Conservation (phyloP, 345 rosid genomes). For the Chamaenerion angustifolium region DNA sequence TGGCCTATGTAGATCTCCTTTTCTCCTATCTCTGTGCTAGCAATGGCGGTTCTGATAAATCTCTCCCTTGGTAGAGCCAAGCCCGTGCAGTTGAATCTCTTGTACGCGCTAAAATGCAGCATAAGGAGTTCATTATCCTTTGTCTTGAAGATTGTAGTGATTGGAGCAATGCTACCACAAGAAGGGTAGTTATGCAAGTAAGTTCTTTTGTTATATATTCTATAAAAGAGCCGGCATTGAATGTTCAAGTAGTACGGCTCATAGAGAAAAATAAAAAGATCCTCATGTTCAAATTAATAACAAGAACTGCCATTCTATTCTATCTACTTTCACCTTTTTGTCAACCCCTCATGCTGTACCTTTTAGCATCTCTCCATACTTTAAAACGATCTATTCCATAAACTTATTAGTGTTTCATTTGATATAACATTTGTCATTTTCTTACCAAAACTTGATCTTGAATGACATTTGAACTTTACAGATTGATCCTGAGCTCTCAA, state of each 20-base stretch:
- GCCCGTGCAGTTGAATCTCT: slow-evolving; percentile 86
- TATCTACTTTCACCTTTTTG: too few relatives aligned
- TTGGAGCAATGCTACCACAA: slow-evolving; percentile 89
- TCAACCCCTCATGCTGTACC: too few relatives aligned
- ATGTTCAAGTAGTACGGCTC: too few relatives aligned
- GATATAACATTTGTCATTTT: too few relatives aligned
- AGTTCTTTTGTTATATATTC: slow-evolving; percentile 8
- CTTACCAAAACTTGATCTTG: background rate
- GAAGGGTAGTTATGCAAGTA: slow-evolving; percentile 93
- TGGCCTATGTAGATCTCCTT: background rate
- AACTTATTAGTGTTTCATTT: too few relatives aligned
- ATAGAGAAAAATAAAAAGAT: too few relatives aligned
- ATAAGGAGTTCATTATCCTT: slow-evolving; percentile 74
- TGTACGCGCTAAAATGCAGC: slow-evolving; percentile 92
- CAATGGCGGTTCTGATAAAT: slow-evolving; percentile 9
- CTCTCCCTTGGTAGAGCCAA: slow-evolving; percentile 38
- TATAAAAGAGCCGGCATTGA: too few relatives aligned
- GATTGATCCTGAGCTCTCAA: slow-evolving; percentile 93
- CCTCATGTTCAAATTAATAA: too few relatives aligned
- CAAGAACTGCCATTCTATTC: too few relatives aligned
- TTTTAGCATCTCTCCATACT: too few relatives aligned
- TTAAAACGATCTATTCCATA: too few relatives aligned
- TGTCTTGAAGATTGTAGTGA: slow-evolving; percentile 97
- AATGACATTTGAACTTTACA: slow-evolving; percentile 20
- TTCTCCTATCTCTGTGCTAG: slow-evolving; percentile 1